Conservation (phyloP, 208 protist species). For the Leishmania major region DNA sequence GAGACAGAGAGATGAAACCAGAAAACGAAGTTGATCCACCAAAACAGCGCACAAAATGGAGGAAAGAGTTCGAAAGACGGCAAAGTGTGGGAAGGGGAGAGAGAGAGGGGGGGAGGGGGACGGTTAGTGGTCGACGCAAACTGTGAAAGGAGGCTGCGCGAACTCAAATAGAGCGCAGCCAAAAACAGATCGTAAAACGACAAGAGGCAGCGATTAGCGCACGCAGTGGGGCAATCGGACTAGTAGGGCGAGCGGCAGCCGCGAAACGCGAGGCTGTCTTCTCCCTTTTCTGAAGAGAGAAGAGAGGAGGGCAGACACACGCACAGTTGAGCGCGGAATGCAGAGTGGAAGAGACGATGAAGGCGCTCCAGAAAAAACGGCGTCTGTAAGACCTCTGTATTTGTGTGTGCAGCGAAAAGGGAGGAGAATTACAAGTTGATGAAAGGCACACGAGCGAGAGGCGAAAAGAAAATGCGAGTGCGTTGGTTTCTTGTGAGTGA, state of each 20-base stretch:
- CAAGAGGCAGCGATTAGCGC: neutral
- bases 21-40: too few relatives aligned
- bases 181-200: neutral
- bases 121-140: neutral
- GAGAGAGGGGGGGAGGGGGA: neutral
- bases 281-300: neutral
- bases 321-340: neutral
- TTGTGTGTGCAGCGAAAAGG: neutral
- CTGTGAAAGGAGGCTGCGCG: neutral
- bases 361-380: neutral
- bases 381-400: neutral
- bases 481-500: neutral
- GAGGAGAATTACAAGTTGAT: neutral
- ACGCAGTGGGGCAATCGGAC: neutral
- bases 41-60: too few relatives aligned
- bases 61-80: too few relatives aligned
- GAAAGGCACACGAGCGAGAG: neutral
- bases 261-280: neutral
- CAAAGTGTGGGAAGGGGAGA: neutral
- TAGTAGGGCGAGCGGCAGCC: neutral
- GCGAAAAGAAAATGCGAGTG: neutral
- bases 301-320: neutral
- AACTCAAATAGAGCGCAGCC: neutral
- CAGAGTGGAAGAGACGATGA: neutral
- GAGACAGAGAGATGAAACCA: neutral